Evolutionary conservation across 169 alveolate genomes (phyloP).

Genomic region (Cryptosporidium bovis): DNA sequence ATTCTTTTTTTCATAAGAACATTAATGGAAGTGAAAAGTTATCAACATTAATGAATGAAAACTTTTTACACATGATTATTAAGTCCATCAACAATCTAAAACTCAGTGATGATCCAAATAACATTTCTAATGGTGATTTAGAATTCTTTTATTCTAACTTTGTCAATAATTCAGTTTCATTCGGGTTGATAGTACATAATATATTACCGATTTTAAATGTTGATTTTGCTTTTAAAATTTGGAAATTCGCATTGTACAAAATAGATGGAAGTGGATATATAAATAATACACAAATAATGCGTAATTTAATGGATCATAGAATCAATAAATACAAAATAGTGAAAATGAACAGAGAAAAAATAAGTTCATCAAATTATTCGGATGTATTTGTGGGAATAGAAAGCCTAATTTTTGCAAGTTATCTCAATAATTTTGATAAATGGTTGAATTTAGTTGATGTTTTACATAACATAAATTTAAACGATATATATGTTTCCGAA

Average conservation of each 20-base stretch:
- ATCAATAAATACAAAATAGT: slow-evolving; percentile 13
- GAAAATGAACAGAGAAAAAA: neutral
- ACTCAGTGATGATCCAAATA: neutral
- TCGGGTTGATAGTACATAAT: slow-evolving; percentile 4
- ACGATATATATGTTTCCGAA: neutral
- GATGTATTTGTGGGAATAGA: slow-evolving; percentile 11
- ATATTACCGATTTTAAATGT: slow-evolving; percentile 29
- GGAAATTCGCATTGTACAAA: slow-evolving; percentile 20
- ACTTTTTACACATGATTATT: neutral
- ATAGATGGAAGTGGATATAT: neutral
- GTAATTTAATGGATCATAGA: slow-evolving; percentile 6
- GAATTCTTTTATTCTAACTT: slow-evolving; percentile 1
- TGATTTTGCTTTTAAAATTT: slow-evolving; percentile 5
- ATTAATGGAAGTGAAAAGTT: neutral
- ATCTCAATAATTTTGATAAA: slow-evolving; percentile 16
- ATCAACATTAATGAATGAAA: slow-evolving; percentile 24
- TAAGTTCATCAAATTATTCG: too few relatives aligned
- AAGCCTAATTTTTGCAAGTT: neutral
- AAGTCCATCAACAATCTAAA: neutral
- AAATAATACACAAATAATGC: neutral
- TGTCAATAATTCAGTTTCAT: neutral
- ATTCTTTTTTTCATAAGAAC: slow-evolving; percentile 28
- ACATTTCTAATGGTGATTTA: neutral
- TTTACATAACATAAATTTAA: neutral
- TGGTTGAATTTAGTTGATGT: slow-evolving; percentile 2